Evolutionary conservation across 1,139 yeast genomes (phyloP), one percentile per base, ranked within the genome.

Genomic region (Ogataea hybrid): DNA sequence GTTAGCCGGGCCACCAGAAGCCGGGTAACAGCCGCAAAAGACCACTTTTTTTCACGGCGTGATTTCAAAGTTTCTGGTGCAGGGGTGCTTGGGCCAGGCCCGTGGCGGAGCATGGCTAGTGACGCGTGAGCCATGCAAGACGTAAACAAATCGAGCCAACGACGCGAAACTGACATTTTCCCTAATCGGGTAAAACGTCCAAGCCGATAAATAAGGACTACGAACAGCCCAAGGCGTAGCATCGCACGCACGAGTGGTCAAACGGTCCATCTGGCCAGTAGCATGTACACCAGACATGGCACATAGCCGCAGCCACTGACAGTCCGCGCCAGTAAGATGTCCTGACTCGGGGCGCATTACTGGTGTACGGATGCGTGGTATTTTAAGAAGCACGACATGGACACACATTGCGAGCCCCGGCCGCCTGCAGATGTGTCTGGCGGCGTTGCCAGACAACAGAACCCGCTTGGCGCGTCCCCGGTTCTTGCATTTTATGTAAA

Each of bases 61-160:
- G 15, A 14, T 14, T 14, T 14, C 15, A 14, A 14, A 14, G 15
- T 14, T 14, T 14, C 18, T 28, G 31, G 31, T 28, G 31, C 31
- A 28, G 21, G 18, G 31, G 6, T 28, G n/a, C 18, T 15, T 9
- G 4, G 21, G n/a, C 11, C 31, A 6, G 18, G n/a, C 16, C n/a
- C 9, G 30, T 25, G 18, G 25, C 20, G 11, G 6, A 18, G 17
- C 17, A 18, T 3, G 35, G 36, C 36, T 32, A 6, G 32, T 20
- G 36, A 37, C 41, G 37, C 41, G 41, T 37, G 28, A 32, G 20
- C 27, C n/a, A 37, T 37, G 41, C 41, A 32, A 7, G 32, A 32
- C 15, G 37, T 39, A 39, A 39, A 39, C 42, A 39, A 6, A 39
- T 22, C 30, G 25, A 33, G 37, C 25, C 14, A 20, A 39, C 30